A percentile compares a stretch with the other conserved stretches of the same genome.
These are phyloP conservation scores for Verticillium zaregamsianum DNA, from an alignment of 2,329 filamentous ascomycete species.

Conservation along the genomic window DNA sequence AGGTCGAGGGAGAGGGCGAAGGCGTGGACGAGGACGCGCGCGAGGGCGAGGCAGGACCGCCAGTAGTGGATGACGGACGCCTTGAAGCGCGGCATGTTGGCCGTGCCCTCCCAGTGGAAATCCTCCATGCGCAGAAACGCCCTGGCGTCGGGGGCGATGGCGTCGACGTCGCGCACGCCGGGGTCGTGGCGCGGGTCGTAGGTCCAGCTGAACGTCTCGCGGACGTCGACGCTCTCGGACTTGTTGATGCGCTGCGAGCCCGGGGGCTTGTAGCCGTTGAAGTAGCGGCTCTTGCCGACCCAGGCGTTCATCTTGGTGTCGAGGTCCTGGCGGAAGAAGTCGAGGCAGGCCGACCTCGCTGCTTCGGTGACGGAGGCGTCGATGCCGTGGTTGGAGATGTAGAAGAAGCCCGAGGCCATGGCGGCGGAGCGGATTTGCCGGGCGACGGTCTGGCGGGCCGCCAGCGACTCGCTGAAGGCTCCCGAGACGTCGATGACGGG, in stretches of 20 bases:
- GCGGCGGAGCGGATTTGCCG: slow-evolving; percentile 38
- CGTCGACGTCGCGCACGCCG: slow-evolving; percentile 30
- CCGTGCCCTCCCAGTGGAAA: slow-evolving; percentile 48
- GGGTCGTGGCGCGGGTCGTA: slow-evolving; percentile 52
- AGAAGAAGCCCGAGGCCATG: slow-evolving; percentile 51
- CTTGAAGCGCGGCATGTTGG: slow-evolving; percentile 44
- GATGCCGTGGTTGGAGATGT: slow-evolving; percentile 47
- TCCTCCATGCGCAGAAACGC: slow-evolving; percentile 40
- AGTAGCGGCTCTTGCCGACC: slow-evolving; percentile 32
- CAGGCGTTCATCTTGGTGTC: slow-evolving; percentile 35
- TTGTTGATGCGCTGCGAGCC: slow-evolving; percentile 43
- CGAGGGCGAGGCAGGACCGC: slow-evolving; percentile 41
- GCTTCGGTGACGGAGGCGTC: slow-evolving; percentile 20
- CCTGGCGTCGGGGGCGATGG: slow-evolving; percentile 38
- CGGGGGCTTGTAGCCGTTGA: slow-evolving; percentile 43
- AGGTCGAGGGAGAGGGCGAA: slow-evolving; percentile 53
- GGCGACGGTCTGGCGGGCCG: slow-evolving; percentile 34
- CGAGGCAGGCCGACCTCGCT: slow-evolving; percentile 27
- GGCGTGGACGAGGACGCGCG: slow-evolving; percentile 43
- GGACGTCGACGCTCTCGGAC: slow-evolving; percentile 43
- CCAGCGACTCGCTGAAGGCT: slow-evolving; percentile 30
- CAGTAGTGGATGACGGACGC: slow-evolving; percentile 42
- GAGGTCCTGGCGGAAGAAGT: slow-evolving; percentile 44
- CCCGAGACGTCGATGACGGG: slow-evolving; percentile 48
- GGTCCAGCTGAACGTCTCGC: slow-evolving; percentile 46